Conservation (phyloP, 2,329 filamentous ascomycete genomes). For the Saccharata proteae region DNA sequence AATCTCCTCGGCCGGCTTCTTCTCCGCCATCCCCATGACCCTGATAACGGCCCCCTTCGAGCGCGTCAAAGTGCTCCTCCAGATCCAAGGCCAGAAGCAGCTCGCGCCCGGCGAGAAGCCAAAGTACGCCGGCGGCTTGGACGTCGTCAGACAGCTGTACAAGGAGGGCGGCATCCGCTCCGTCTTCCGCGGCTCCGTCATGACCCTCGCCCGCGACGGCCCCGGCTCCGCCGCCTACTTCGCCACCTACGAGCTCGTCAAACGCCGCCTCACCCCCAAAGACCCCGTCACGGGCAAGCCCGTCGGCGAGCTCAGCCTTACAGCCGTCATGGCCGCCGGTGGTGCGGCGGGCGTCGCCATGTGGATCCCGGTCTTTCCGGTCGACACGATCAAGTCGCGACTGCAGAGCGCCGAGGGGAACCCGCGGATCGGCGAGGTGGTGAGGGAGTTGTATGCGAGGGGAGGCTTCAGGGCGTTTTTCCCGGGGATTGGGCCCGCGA, state of each 20-base stretch:
- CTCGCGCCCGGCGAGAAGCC: constrained; percentile 84
- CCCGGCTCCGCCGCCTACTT: constrained; percentile 94
- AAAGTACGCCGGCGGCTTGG: constrained; percentile 73
- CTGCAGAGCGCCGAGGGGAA: constrained; percentile 84
- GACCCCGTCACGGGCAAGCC: constrained; percentile 64
- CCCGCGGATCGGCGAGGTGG: constrained; percentile 66
- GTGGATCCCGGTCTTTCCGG: constrained; percentile 98
- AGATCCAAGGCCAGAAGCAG: constrained; percentile 86
- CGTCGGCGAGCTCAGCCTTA: constrained; percentile 67
- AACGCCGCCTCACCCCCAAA: constrained; percentile 72
- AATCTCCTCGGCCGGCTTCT: constrained; percentile 79
- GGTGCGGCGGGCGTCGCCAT: constrained; percentile 89
- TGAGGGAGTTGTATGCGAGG: constrained; percentile 68
- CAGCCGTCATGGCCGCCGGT: constrained; percentile 75
- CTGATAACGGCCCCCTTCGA: constrained; percentile 98
- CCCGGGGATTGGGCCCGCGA: constrained; percentile 85
- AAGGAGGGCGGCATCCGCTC: constrained; percentile 77
- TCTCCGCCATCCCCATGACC: constrained; percentile 96
- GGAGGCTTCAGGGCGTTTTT: constrained; percentile 91
- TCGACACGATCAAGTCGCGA: constrained; percentile 91
- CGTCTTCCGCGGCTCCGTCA: constrained; percentile 81
- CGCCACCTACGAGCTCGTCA: constrained; percentile 92
- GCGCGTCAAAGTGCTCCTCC: constrained; percentile 95
- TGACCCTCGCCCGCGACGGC: constrained; percentile 87
- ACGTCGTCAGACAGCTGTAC: constrained; percentile 91